Evolutionary conservation across 192 early-diverging fungal genomes (phyloP).

Genomic region (Entomortierella parvispora): DNA sequence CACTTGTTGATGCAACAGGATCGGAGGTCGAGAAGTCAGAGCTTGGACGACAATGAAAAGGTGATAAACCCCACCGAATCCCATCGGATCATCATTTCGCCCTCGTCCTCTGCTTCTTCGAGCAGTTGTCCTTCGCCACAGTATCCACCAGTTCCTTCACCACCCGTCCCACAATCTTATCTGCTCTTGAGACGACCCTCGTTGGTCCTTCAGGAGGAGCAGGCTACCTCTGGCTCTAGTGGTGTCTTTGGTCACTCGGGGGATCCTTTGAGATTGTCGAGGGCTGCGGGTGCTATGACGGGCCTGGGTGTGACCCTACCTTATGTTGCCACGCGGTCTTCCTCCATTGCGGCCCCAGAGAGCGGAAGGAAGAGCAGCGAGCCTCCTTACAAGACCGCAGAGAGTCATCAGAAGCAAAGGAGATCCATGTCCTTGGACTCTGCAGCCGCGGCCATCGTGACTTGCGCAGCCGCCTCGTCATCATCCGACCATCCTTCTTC

Average conservation of each 20-base stretch:
- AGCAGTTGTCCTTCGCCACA: background rate
- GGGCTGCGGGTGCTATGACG: too few species aligned
- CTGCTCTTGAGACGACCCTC: background rate
- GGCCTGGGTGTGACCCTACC: too few species aligned
- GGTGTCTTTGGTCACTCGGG: too few species aligned
- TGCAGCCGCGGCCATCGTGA: background rate
- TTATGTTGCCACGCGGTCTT: too few species aligned
- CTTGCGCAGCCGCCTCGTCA: background rate
- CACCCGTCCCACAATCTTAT: background rate
- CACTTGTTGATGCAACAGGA: background rate
- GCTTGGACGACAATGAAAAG: background rate
- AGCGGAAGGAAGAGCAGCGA: background rate
- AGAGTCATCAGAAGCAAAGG: background rate
- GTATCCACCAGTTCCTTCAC: constrained; percentile 4
- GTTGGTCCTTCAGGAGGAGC: constrained; percentile 18
- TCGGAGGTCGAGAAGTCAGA: background rate
- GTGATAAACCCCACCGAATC: background rate
- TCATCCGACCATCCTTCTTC: background rate
- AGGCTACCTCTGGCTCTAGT: background rate
- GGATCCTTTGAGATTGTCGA: too few species aligned
- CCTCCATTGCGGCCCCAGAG: too few species aligned
- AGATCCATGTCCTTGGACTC: constrained; percentile 27
- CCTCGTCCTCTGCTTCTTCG: background rate
- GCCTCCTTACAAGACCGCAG: background rate
- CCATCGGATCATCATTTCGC: constrained; percentile 12